Percentiles rank a stretch among this genome's conserved stretches.
phyloP scores from a whole-genome alignment of 768 basidiomycete species.

The Erythrobasidium yunnanense region DNA sequence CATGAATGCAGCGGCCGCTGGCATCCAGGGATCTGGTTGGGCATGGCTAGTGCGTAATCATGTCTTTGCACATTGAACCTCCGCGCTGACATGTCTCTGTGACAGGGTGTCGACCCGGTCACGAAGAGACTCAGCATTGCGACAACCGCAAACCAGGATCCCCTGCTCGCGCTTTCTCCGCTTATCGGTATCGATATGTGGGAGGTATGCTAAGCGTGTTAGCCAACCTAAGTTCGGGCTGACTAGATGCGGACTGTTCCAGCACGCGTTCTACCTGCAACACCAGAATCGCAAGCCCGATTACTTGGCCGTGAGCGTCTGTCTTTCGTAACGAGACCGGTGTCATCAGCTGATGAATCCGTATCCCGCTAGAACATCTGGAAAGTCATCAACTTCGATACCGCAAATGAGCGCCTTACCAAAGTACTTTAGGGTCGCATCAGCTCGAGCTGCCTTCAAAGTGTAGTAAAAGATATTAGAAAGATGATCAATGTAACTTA shows the following conservation, averaged over 20 bases:
- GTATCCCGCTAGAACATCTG: slow-evolving; percentile 55
- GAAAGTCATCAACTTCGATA: slow-evolving; percentile 86
- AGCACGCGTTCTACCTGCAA: slow-evolving; percentile 24
- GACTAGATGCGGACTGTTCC: too few relatives aligned
- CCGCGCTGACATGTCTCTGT: slow-evolving; percentile 21
- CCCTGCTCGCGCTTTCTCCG: slow-evolving; percentile 65
- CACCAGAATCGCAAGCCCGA: slow-evolving; percentile 77
- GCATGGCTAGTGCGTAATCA: slow-evolving; percentile 63
- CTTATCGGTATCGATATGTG: slow-evolving; percentile 95
- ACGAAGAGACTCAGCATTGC: slow-evolving; percentile 24
- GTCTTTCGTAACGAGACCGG: neutral
- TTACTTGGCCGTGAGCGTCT: slow-evolving; percentile 54
- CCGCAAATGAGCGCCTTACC: slow-evolving; percentile 52
- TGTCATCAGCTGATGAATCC: neutral
- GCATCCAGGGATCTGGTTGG: slow-evolving; percentile 95
- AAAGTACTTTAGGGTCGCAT: slow-evolving; percentile 15
- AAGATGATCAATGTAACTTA: too few relatives aligned
- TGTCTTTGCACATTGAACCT: neutral
- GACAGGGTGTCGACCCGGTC: slow-evolving; percentile 23
- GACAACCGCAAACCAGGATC: slow-evolving; percentile 90
- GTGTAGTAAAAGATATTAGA: too few relatives aligned
- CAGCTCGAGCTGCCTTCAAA: too few relatives aligned
- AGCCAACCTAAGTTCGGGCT: slow-evolving; percentile 44
- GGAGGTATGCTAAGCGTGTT: slow-evolving; percentile 51
- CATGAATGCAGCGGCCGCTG: slow-evolving; percentile 77